Evolutionary conservation across 768 basidiomycete genomes (phyloP), one percentile per base, ranked within the genome.

Genomic region (Leucocoprinus sp.): DNA sequence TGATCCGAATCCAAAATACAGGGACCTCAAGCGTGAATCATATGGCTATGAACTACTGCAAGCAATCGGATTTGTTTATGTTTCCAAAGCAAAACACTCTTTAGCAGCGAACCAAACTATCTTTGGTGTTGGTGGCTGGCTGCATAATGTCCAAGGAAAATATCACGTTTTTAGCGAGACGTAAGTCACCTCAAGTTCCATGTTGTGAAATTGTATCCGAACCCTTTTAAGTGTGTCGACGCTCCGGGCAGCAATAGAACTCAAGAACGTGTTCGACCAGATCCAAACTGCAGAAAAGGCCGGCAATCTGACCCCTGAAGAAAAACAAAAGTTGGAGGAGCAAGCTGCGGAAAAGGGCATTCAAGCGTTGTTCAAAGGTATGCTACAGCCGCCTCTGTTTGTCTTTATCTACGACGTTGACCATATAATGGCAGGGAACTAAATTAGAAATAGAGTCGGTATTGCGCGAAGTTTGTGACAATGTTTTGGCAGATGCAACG

Each of bases 81-180:
- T 66, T 15, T 74, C 84, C 21, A 93, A 91, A 60, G 79, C 84
- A 5, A 91, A 87, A 57, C 88, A 92, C 28, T 81, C 81, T 56
- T 72, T 88, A 0, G 91, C 90, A 0, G 80, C 85, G 14, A 72
- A 73, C 50, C 72, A 74, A 69, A 77, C 64, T 52, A 78, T 70
- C 70, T 80, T 91, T 39, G 91, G 91, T 21, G 82, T 95, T 12
- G 91, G 91, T 9, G 91, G 92, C 5, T 95, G 91, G 91, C 60
- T 93, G 48, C 91, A 93, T 61, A 89, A 89, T 45, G 87, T 92
- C 2, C 87, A 90, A 60, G 87, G 86, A 9, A 92, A 90, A 65
- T 93, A 91, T 40, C 90, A 93, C 57, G 84, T 93, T 14, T 87
- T 95, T 63, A 91, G 88, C 59, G 90, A 93, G 68, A 92, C 89